Base-by-base conservation (phyloP, 179 eudicot genomes). In the Silene coronaria region DNA sequence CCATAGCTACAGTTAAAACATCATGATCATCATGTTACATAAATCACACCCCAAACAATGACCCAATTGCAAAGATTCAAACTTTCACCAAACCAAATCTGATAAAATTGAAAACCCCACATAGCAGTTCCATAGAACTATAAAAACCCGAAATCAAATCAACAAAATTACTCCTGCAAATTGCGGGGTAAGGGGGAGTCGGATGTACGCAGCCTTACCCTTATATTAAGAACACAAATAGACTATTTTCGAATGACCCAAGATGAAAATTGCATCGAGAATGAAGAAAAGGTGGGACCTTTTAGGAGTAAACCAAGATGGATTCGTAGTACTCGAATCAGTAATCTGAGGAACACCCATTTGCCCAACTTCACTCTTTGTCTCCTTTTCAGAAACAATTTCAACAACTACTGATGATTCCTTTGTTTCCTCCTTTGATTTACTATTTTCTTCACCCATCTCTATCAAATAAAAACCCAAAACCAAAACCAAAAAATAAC, bases 251-350 rank as follows among this genome's bases (percentile, higher is more conserved):
- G 45, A 9, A 38, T 9, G 45, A 38, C 45, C 2, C 13, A 42
- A 42, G 36, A 57, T n/a, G 6, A 36, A 58, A 62, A n/a, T 13
- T 8, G 14, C 16, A 7, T 38, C 45, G 45, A 38, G 45, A 38
- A 38, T 12, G 9, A 24, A 19, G 23, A 66, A 57, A 38, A 58
- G 16, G 13, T 58, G 2, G 61, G 61, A 90, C 95, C 92, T 89
- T 85, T 76, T 83, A 11, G 97, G 93, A 38, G 93, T 89, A 78
- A 89, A 90, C 97, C 96, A 92, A 17, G 97, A 88, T 64, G 93
- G 91, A 6, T 84, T 78, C 23, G 84, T 53, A 53, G n/a, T 60
- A 79, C 63, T 75, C 27, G 82, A 80, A 79, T 84, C 67, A 62
- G 64, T 67, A 48, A 75, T 69, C 59, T 30, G 65, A 55, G 72